phyloP scores from a whole-genome alignment of 2,329 filamentous ascomycete genomes.

The Ascochyta koolunga region DNA sequence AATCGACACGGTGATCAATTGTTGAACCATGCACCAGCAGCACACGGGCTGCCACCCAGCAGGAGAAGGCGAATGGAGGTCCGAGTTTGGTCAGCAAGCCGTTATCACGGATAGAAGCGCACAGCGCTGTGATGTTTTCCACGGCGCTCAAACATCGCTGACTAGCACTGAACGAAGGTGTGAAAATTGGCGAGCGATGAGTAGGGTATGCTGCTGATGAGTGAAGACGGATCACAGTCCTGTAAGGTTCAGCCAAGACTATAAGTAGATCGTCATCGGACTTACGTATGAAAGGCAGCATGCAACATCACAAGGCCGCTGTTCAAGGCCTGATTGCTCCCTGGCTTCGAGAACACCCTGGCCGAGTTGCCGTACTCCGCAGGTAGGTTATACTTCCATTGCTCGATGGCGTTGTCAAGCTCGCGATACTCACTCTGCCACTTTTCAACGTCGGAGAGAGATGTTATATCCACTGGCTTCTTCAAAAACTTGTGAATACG shows the following conservation, averaged over 20 bases:
- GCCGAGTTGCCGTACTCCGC: slow-evolving; percentile 84
- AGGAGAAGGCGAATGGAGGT: slow-evolving; percentile 87
- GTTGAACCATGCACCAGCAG: slow-evolving; percentile 90
- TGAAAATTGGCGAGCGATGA: slow-evolving; percentile 86
- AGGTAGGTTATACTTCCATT: slow-evolving; percentile 85
- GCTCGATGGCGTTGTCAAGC: slow-evolving; percentile 77
- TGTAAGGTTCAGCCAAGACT: slow-evolving; percentile 39
- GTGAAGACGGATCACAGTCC: slow-evolving; percentile 84
- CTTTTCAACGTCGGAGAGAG: slow-evolving; percentile 80
- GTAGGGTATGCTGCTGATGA: slow-evolving; percentile 93
- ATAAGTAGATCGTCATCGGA: slow-evolving; percentile 8
- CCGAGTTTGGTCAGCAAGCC: slow-evolving; percentile 79
- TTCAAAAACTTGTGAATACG: slow-evolving; percentile 89
- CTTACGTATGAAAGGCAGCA: slow-evolving; percentile 82
- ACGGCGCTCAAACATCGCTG: slow-evolving; percentile 84
- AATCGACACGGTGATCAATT: slow-evolving; percentile 80
- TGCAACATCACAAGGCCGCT: slow-evolving; percentile 92
- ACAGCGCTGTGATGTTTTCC: slow-evolving; percentile 70
- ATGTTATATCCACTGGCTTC: slow-evolving; percentile 85
- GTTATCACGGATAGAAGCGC: slow-evolving; percentile 76
- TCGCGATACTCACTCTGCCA: slow-evolving; percentile 90
- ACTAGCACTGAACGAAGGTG: slow-evolving; percentile 82
- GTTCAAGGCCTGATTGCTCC: slow-evolving; percentile 71
- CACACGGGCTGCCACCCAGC: slow-evolving; percentile 89
- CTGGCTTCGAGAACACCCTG: slow-evolving; percentile 68